Evolutionary conservation across 192 early-diverging fungal species (phyloP).

Genomic region (Paraglomus brasilianum): DNA sequence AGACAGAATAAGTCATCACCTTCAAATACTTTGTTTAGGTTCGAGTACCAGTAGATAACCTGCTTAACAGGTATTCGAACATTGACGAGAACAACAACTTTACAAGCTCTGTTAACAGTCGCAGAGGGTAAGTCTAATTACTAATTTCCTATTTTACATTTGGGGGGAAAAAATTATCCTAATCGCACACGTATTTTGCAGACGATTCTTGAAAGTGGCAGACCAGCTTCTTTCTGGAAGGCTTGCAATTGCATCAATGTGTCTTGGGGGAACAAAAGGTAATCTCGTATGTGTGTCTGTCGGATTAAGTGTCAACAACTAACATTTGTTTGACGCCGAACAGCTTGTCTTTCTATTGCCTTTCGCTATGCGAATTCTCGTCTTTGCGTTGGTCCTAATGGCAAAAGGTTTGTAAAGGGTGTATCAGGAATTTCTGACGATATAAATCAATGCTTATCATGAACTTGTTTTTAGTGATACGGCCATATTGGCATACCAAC

Average conservation of each 20-base stretch:
- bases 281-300: constrained; percentile 33
- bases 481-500: constrained; percentile 72
- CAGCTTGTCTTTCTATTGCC: constrained; percentile 56
- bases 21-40: too few species aligned
- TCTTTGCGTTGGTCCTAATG: constrained; percentile 71
- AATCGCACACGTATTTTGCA: constrained; percentile 20
- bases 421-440: neutral
- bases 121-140: constrained; percentile 39
- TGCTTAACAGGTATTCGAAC: constrained; percentile 62
- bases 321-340: neutral
- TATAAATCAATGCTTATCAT: neutral
- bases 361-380: constrained; percentile 72
- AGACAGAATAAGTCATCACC: neutral
- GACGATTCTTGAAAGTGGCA: constrained; percentile 75
- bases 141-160: neutral
- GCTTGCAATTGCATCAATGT: constrained; percentile 67
- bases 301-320: neutral
- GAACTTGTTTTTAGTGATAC: constrained; percentile 49
- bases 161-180: neutral
- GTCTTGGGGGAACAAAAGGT: constrained; percentile 67
- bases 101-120: constrained; percentile 45
- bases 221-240: constrained; percentile 73
- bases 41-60: constrained; percentile 57
- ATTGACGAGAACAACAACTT: constrained; percentile 52
- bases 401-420: constrained; percentile 51